Base-by-base conservation (phyloP, 2,329 filamentous ascomycete species). In the Aspergillus latus region DNA sequence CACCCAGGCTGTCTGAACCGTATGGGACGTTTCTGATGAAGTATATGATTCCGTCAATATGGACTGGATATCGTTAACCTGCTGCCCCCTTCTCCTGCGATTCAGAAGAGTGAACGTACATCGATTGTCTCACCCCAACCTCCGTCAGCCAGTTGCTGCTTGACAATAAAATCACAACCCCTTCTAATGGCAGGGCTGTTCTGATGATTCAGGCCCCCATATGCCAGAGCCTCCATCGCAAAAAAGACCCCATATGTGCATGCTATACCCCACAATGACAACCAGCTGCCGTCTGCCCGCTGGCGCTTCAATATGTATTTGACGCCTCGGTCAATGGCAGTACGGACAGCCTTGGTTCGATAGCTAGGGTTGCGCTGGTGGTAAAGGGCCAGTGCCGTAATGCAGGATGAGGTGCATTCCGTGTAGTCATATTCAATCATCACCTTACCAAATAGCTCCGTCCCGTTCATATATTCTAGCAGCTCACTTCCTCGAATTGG, bases 371-470 rank as follows among this genome's bases (percentile, higher is more conserved):
- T 52, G 2, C 52, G 49, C 5, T 16, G 28, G 7, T 26, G 26
- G n/a, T 56, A 60, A 1, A 59, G 28, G 1, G 34, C 37, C 43
- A 60, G 11, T 0, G 53, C 53, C 0, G 47, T 54, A 9, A 59
- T 30, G 1, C 49, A 49, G 1, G 59, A 54, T 1, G 46, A 49
- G 1, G 59, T 60, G n/a, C 56, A 60, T 15, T 60, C 59, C 0
- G 40, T 39, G 28, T 58, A 60, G 6, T 53, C 46, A 13, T 60
- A 54, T 37, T 59, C 59, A 4, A 54, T 40, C 59, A 60, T 58
- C 4, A 60, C 54, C 4, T 47, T 56, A 1, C 49, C 58, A 16
- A 58, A 60, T 1, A 60, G 32, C n/a, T 60, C 56, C 1, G 58
- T 49, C 3, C 48, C 52, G 15, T 60, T 60, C 28, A 60, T 21